Evolutionary conservation across 208 protist species (phyloP).

Genomic region (Trichomonas tenax): DNA sequence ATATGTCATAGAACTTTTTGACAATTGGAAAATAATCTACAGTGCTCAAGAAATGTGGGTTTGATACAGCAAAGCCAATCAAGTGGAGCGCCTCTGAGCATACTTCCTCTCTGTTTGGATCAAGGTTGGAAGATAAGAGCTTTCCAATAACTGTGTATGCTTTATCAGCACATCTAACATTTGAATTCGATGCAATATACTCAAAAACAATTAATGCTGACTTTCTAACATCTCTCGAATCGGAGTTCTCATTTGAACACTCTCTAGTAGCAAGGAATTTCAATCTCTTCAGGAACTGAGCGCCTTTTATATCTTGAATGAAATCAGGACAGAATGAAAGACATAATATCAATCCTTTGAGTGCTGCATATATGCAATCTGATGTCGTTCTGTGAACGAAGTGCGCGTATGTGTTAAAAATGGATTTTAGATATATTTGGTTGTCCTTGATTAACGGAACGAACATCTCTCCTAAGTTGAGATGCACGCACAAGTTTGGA

Average conservation of each 20-base stretch:
- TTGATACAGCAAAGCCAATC: background rate
- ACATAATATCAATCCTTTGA: background rate
- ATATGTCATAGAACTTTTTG: background rate
- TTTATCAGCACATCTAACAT: background rate
- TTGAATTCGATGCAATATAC: background rate
- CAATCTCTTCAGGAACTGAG: background rate
- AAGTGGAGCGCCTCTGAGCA: background rate
- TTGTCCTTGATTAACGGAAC: background rate
- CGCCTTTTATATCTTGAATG: background rate
- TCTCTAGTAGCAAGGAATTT: background rate
- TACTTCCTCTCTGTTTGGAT: background rate
- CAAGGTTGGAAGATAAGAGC: background rate
- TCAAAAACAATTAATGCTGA: background rate
- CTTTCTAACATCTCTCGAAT: background rate
- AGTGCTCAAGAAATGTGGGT: background rate
- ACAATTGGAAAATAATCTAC: background rate
- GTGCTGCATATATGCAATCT: background rate
- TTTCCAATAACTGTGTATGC: background rate
- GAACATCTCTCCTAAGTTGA: background rate
- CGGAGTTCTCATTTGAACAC: background rate
- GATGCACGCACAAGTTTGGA: background rate
- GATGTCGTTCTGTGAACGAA: background rate
- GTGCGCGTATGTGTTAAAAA: background rate
- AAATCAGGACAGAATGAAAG: background rate
- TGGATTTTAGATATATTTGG: background rate